Evolutionary conservation across 257 asterid species (phyloP).

Genomic region (Forsythia viridissima): DNA sequence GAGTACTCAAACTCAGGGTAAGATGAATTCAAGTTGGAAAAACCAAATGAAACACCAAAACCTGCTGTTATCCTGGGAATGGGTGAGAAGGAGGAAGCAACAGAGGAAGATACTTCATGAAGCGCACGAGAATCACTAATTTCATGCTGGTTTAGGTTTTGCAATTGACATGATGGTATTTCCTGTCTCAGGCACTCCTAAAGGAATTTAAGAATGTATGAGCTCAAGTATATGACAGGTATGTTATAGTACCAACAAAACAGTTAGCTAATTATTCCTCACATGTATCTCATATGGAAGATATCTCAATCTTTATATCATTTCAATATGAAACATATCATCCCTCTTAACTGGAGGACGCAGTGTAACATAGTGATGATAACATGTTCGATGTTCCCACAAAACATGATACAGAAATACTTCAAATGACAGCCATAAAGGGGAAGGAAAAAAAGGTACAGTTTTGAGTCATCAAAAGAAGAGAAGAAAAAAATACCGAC

Average conservation of each 20-base stretch:
- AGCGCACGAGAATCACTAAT: background rate
- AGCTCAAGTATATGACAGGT: slow-evolving; percentile 16
- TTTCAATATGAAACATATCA: background rate
- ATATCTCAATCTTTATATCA: background rate
- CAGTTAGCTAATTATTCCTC: background rate
- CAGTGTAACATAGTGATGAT: background rate
- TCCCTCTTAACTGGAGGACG: background rate
- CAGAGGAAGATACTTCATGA: slow-evolving; percentile 18
- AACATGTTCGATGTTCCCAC: too few species aligned
- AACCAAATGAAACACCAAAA: slow-evolving; percentile 19
- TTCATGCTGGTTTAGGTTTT: slow-evolving; percentile 25
- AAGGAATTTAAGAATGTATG: slow-evolving; percentile 9
- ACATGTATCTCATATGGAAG: background rate
- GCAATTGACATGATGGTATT: slow-evolving; percentile 13
- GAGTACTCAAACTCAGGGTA: slow-evolving; percentile 21
- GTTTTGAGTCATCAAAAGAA: slow-evolving; percentile 5
- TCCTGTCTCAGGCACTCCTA: slow-evolving; percentile 28
- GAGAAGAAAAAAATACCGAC: slow-evolving; percentile 11
- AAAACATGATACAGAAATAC: too few species aligned
- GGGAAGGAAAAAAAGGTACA: background rate
- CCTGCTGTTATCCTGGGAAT: background rate
- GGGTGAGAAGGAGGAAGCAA: slow-evolving; percentile 17
- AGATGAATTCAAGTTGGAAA: slow-evolving; percentile 15
- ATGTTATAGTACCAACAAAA: background rate
- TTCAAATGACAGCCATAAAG: too few species aligned